Conservation (phyloP, 768 basidiomycete species). For the Lactifluus pinguis region DNA sequence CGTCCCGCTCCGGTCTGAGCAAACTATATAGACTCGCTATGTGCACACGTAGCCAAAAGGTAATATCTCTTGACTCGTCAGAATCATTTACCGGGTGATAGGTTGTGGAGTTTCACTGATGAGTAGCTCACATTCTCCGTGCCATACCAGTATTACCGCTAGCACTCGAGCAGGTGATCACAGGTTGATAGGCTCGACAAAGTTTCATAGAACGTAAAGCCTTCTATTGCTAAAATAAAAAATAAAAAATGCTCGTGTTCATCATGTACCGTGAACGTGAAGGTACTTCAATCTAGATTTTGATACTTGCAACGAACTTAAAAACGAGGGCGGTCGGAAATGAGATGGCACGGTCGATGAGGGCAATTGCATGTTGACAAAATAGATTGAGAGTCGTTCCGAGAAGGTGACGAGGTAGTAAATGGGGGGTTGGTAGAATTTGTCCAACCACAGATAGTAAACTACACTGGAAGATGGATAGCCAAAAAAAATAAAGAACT, state of each 20-base stretch:
- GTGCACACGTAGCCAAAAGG: no score
- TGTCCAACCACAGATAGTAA: background rate
- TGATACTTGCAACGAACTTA: conserved; percentile 35
- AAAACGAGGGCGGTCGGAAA: background rate
- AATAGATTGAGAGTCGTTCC: background rate
- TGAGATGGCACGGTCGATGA: conserved; percentile 1
- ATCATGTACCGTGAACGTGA: conserved; percentile 37
- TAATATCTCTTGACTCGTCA: no score
- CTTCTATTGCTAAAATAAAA: conserved; percentile 37
- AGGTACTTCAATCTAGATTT: conserved; percentile 39
- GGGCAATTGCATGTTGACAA: background rate
- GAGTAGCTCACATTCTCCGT: no score
- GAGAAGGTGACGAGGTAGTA: background rate
- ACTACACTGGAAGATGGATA: background rate
- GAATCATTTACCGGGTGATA: no score
- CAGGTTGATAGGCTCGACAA: no score
- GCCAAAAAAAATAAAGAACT: background rate
- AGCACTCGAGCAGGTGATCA: no score
- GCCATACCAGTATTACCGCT: no score
- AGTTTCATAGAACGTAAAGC: background rate
- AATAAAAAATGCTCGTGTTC: conserved; percentile 40
- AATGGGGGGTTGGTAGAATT: background rate
- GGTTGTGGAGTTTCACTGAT: no score
- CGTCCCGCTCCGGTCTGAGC: no score
- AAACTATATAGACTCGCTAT: no score